Conservation (phyloP, 2,329 filamentous ascomycete genomes). For the Penicillium nordicum region DNA sequence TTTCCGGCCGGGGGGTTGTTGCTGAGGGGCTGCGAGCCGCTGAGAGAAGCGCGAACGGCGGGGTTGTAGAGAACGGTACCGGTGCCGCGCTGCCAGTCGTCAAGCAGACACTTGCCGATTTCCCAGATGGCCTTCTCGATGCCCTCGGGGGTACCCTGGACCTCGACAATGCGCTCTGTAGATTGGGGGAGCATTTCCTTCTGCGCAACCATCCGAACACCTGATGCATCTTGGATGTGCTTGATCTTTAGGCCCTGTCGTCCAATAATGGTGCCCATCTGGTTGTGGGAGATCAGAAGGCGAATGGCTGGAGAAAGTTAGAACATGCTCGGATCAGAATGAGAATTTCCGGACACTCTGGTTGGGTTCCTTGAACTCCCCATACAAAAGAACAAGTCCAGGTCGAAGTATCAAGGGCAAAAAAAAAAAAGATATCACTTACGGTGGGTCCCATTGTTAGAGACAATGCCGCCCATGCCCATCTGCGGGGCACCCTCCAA, state of each 20-base stretch:
- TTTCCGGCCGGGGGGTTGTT: slow-evolving; percentile 49
- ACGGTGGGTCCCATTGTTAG: slow-evolving; percentile 92
- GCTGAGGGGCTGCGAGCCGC: slow-evolving; percentile 53
- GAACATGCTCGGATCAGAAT: slow-evolving; percentile 6
- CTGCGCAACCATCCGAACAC: slow-evolving; percentile 97
- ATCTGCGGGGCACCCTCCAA: slow-evolving; percentile 91
- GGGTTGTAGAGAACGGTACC: slow-evolving; percentile 98
- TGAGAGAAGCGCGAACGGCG: slow-evolving; percentile 76
- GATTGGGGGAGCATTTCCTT: slow-evolving; percentile 99
- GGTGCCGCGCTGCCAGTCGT: slow-evolving; percentile 95
- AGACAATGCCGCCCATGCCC: slow-evolving; percentile 89
- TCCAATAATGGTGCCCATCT: slow-evolving; percentile 99
- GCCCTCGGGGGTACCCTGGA: slow-evolving; percentile 89
- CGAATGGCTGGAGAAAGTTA: slow-evolving; percentile 69
- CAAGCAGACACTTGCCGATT: slow-evolving; percentile 96
- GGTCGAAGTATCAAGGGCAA: background rate
- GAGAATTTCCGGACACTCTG: background rate
- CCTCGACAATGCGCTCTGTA: slow-evolving; percentile 94
- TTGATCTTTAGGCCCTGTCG: slow-evolving; percentile 97
- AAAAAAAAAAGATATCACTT: slow-evolving; percentile 45
- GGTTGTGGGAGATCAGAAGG: slow-evolving; percentile 97
- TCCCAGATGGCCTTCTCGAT: slow-evolving; percentile 98
- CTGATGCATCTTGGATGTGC: slow-evolving; percentile 95
- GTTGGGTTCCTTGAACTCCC: background rate
- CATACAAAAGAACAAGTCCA: background rate